Evolutionary conservation across 1,284 basidiomycete species (phyloP).

Genomic region (Leccinum griseonigrum): DNA sequence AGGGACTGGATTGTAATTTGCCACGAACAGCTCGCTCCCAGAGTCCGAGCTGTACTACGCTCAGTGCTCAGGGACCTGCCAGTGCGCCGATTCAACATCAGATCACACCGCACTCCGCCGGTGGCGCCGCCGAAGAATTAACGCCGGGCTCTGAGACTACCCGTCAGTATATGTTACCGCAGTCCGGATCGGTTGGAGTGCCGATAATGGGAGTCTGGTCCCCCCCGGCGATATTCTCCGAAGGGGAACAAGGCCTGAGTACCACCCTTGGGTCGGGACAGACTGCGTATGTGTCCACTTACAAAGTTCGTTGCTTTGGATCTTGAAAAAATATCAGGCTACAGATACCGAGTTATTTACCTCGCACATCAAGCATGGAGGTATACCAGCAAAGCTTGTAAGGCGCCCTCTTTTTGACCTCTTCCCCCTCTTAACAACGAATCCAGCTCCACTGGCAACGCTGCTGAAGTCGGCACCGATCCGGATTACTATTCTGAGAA

Average conservation of each 20-base stretch:
- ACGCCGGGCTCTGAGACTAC: neutral
- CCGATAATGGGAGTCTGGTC: constrained; percentile 4
- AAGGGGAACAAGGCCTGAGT: constrained; percentile 9
- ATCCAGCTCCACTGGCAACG: constrained; percentile 8
- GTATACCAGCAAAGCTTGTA: constrained; percentile 17
- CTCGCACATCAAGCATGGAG: neutral
- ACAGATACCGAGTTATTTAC: constrained; percentile 1
- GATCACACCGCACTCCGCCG: constrained; percentile 2
- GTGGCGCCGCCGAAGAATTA: constrained; percentile 8
- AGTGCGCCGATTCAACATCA: constrained; percentile 3
- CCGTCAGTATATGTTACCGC: constrained; percentile 9
- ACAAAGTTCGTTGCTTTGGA: neutral
- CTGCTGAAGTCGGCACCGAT: constrained; percentile 3
- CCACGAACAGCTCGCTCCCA: constrained; percentile 17
- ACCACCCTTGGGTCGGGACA: constrained; percentile 1
- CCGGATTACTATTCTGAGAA: constrained; percentile 6
- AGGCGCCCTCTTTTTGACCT: constrained; percentile 1
- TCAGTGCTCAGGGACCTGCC: constrained; percentile 13
- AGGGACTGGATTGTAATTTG: constrained; percentile 11
- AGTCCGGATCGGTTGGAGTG: constrained; percentile 1
- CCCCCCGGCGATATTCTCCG: neutral
- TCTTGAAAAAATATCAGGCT: constrained; percentile 8
- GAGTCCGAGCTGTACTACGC: constrained; percentile 20
- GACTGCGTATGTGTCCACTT: constrained; percentile 13
- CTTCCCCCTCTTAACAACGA: neutral